Evolutionary conservation across 257 asterid genomes (phyloP).

Genomic region (Coffea eugenioides): DNA sequence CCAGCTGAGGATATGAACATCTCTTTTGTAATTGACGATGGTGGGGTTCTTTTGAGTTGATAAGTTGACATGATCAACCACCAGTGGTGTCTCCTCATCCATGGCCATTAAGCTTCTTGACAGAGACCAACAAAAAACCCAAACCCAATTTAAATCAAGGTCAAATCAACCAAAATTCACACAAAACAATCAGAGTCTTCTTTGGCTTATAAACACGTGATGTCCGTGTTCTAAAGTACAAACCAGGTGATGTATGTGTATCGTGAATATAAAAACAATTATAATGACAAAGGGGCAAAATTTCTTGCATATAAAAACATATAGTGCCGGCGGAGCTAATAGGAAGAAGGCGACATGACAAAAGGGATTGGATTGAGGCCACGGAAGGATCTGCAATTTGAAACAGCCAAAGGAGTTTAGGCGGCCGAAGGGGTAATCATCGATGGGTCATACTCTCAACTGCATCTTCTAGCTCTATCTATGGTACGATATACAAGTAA

Average conservation of each 20-base stretch:
- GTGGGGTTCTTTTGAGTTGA: slow-evolving; percentile 11
- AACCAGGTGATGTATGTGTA: too few species aligned
- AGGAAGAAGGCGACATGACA: slow-evolving; percentile 16
- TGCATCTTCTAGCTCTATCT: neutral
- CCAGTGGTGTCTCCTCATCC: slow-evolving; percentile 67
- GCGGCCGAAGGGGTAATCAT: slow-evolving; percentile 1
- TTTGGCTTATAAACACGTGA: neutral
- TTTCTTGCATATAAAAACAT: neutral
- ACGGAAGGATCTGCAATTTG: neutral
- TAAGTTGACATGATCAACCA: slow-evolving; percentile 13
- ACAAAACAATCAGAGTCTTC: neutral
- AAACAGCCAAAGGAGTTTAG: neutral
- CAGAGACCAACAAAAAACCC: neutral
- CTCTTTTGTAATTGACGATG: slow-evolving; percentile 59
- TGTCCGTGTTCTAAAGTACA: neutral
- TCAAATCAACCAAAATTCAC: neutral
- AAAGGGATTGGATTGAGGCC: neutral
- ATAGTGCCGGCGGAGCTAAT: slow-evolving; percentile 8
- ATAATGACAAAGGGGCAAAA: too few species aligned
- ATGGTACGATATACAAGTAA: neutral
- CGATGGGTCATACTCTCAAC: neutral
- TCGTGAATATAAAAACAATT: too few species aligned
- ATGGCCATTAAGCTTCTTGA: slow-evolving; percentile 45
- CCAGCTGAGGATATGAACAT: slow-evolving; percentile 69
- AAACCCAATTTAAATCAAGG: neutral